Percentiles rank a stretch among this genome's conserved stretches.
phyloP scores from a whole-genome alignment of 2,329 filamentous ascomycete species.

The Lojkania enalia region DNA sequence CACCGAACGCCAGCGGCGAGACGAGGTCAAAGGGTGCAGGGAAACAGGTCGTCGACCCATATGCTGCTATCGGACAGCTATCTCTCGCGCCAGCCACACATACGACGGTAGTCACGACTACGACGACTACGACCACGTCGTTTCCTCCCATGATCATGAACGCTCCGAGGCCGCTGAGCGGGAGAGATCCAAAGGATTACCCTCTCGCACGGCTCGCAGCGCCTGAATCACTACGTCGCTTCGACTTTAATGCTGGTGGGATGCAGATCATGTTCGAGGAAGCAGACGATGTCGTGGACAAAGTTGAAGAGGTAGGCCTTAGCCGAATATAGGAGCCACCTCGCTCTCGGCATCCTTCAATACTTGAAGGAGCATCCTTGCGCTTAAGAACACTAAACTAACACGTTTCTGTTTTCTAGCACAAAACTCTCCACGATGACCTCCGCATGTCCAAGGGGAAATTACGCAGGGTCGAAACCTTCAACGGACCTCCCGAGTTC shows the following conservation, averaged over 20 bases:
- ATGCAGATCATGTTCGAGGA: slow-evolving; percentile 65
- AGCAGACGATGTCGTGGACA: slow-evolving; percentile 59
- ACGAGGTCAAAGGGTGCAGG: slow-evolving; percentile 30
- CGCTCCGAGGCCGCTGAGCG: slow-evolving; percentile 68
- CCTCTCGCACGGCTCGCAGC: slow-evolving; percentile 83
- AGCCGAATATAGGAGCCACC: slow-evolving; percentile 19
- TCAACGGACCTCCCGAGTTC: slow-evolving; percentile 47
- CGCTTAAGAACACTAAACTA: slow-evolving; percentile 18
- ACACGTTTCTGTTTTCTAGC: slow-evolving; percentile 40
- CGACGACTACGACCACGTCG: slow-evolving; percentile 79
- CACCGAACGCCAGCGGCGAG: slow-evolving; percentile 28
- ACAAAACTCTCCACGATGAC: slow-evolving; percentile 49
- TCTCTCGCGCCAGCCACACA: slow-evolving; percentile 66
- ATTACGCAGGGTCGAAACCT: slow-evolving; percentile 45
- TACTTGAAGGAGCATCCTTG: not conserved
- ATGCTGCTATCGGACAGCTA: slow-evolving; percentile 59
- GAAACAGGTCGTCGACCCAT: slow-evolving; percentile 33
- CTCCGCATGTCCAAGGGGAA: slow-evolving; percentile 54
- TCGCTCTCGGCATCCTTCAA: slow-evolving; percentile 3
- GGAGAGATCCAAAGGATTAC: slow-evolving; percentile 85
- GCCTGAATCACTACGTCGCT: slow-evolving; percentile 74
- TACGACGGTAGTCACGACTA: slow-evolving; percentile 79
- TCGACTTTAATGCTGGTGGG: slow-evolving; percentile 72
- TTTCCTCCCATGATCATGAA: slow-evolving; percentile 84
- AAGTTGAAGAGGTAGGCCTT: slow-evolving; percentile 57